These are phyloP conservation scores for Arthrobotrys megalospora DNA, from an alignment of 2,329 filamentous ascomycete species.

Conservation along the genomic window DNA sequence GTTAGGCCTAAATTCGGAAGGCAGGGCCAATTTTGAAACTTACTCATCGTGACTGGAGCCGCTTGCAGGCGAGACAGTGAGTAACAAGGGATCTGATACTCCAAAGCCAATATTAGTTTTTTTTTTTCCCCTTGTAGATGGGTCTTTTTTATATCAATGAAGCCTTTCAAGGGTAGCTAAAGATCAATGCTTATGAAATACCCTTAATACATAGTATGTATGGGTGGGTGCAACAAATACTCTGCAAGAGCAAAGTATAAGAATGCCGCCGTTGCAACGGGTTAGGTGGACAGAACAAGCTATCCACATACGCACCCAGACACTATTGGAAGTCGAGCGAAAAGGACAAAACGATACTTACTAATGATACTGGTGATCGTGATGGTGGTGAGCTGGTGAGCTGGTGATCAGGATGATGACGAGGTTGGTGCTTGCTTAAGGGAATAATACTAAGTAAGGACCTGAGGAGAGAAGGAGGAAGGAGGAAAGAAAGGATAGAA, in stretches of 20 bases:
- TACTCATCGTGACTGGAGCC: neutral
- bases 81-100: no score
- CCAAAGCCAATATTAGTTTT: no score
- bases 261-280: no score
- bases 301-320: neutral
- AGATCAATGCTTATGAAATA: no score
- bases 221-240: neutral
- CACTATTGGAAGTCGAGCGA: neutral
- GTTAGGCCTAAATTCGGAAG: neutral
- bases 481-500: neutral
- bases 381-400: neutral
- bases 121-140: no score
- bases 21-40: neutral
- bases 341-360: neutral
- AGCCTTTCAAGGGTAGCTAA: neutral
- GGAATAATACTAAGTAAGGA: neutral
- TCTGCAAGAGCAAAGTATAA: no score
- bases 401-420: neutral
- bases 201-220: no score
- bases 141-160: neutral
- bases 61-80: neutral
- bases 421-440: constrained; percentile 11
- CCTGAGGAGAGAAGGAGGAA: neutral
- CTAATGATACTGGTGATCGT: neutral
- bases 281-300: no score